Percentiles rank a stretch among this genome's conserved stretches.
phyloP scores from a whole-genome alignment of 2,329 filamentous ascomycete genomes.

The Hypoxylon sp. region DNA sequence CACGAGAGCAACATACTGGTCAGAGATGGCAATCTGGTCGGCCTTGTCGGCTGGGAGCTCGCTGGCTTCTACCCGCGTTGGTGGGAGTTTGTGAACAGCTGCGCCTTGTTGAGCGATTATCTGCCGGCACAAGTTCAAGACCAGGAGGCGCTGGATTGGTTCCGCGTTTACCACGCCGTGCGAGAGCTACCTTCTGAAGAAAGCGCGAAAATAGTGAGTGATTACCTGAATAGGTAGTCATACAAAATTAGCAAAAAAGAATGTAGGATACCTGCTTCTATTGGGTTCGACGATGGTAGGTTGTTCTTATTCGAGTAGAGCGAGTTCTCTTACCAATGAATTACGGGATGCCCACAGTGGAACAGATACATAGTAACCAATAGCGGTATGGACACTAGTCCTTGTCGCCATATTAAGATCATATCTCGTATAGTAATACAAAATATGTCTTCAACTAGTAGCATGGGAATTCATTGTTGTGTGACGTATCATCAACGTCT shows the following conservation, averaged over 20 bases:
- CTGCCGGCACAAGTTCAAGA: slow-evolving; percentile 11
- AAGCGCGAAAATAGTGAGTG: neutral
- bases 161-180: slow-evolving; percentile 25
- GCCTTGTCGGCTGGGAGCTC: slow-evolving; percentile 30
- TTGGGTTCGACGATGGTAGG: neutral
- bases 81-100: slow-evolving; percentile 37
- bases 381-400: neutral
- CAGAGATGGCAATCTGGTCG: slow-evolving; percentile 33
- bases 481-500: slow-evolving; percentile 5
- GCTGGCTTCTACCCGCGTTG: slow-evolving; percentile 33
- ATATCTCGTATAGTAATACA: neutral
- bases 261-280: neutral
- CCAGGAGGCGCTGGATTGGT: slow-evolving; percentile 26
- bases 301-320: neutral
- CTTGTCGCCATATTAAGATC: neutral
- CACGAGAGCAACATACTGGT: slow-evolving; percentile 36
- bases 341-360: too few species aligned
- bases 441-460: too few species aligned
- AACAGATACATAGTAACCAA: too few species aligned
- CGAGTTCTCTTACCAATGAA: too few species aligned
- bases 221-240: neutral
- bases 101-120: slow-evolving; percentile 13
- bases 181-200: slow-evolving; percentile 10
- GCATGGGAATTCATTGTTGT: neutral
- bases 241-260: neutral